Evolutionary conservation across 495 filamentous ascomycete genomes (phyloP), one percentile per base, ranked within the genome.

Genomic region (Aspergillus cristatus): DNA sequence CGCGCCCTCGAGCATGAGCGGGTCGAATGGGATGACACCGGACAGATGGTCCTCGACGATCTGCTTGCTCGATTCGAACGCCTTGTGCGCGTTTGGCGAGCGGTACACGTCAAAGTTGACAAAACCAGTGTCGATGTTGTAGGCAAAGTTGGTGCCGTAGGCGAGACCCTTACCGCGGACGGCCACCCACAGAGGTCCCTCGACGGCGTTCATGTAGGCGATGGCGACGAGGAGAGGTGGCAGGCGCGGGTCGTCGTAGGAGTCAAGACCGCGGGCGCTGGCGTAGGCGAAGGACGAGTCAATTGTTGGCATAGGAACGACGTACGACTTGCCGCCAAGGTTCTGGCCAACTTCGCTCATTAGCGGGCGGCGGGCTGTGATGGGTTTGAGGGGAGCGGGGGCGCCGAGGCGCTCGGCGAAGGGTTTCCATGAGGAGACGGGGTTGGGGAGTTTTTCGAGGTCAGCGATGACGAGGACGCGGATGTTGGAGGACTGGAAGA

Each of bases 151-250:
- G 7, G 81, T 80, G 12, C 86, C 86, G 55, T 99, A 99, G 1
- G 89, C 91, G 18, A 97, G 72, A 18, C 91, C 93, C 32, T 80
- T 87, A 29, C 91, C 91, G 28, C 91, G 87, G 35, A 95, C 80
- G 2, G 86, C 85, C 42, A 78, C 78, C 88, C 90, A 97, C 15
- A 98, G 74, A 4, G 91, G 93, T 2, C 91, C 91, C 63, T 97
- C 93, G 13, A 91, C 82, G 0, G 86, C 79, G 46, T 95, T 89
- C 42, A 99, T 81, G 57, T 94, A 97, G 8, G 87, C 74, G 20
- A 82, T 74, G 1, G 88, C 90, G 7, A 97, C 86, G 45, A 94
- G 71, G 33, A 91, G 67, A 2, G 93, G 81, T 1, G 91, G 89
- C 10, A 97, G 66, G 16, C 71, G 68, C 1, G 86, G 85, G 48